Evolutionary conservation across 2,329 filamentous ascomycete species (phyloP).

Genomic region (Paracoccidioides brasiliensis): DNA sequence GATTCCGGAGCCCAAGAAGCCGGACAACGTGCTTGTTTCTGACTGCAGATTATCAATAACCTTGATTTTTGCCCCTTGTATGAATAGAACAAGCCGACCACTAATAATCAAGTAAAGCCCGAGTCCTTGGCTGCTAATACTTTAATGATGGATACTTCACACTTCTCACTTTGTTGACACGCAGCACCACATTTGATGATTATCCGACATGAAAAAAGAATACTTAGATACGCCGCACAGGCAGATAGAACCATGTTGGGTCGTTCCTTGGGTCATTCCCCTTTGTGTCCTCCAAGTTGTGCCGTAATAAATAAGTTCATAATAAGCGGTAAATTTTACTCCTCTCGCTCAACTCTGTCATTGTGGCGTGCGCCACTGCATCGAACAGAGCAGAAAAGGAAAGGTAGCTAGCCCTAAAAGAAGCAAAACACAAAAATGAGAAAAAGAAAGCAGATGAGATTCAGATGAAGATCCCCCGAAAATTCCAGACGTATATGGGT

Average conservation of each 20-base stretch:
- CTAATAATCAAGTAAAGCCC: background rate
- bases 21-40: background rate
- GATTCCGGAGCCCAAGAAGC: background rate
- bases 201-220: background rate
- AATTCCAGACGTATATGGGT: background rate
- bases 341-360: background rate
- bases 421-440: conserved; percentile 1
- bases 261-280: background rate
- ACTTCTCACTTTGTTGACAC: background rate
- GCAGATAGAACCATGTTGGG: background rate
- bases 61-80: background rate
- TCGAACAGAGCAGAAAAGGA: background rate
- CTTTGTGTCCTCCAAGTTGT: background rate
- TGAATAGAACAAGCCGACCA: background rate
- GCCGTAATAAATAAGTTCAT: background rate
- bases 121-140: no score
- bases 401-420: conserved; percentile 1
- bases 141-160: background rate
- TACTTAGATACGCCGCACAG: background rate
- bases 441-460: background rate
- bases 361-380: background rate
- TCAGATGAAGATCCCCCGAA: no score
- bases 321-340: background rate
- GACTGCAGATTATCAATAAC: background rate
- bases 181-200: background rate